phyloP scores from a whole-genome alignment of 495 filamentous ascomycete species.

The Neurospora sp. region DNA sequence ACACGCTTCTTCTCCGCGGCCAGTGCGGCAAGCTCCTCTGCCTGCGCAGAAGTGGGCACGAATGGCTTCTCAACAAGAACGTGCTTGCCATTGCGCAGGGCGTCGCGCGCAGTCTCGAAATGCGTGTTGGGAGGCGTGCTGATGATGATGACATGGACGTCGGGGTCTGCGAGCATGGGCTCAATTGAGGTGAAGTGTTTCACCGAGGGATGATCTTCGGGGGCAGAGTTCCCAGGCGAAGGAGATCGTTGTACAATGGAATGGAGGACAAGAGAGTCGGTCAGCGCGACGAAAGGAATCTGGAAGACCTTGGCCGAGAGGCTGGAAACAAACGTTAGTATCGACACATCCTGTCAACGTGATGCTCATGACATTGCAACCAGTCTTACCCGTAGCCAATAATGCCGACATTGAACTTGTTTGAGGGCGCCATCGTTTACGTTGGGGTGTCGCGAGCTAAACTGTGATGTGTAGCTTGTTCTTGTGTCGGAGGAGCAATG shows the following conservation, averaged over 20 bases:
- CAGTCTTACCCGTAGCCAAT: slow-evolving; percentile 43
- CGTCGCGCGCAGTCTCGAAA: slow-evolving; percentile 51
- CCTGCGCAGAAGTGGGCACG: slow-evolving; percentile 61
- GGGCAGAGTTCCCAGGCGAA: slow-evolving; percentile 45
- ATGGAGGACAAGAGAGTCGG: slow-evolving; percentile 57
- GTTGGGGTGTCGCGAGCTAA: not conserved
- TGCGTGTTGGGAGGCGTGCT: slow-evolving; percentile 71
- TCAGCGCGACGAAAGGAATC: slow-evolving; percentile 69
- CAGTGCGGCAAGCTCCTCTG: slow-evolving; percentile 55
- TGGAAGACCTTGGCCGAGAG: slow-evolving; percentile 85
- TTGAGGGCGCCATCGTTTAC: slow-evolving; percentile 10
- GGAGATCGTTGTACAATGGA: slow-evolving; percentile 65
- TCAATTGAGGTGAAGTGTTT: slow-evolving; percentile 53
- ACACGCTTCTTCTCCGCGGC: slow-evolving; percentile 50
- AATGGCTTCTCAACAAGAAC: slow-evolving; percentile 90
- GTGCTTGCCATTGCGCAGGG: slow-evolving; percentile 68
- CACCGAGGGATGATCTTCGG: slow-evolving; percentile 56
- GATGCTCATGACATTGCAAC: not conserved
- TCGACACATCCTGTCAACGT: not conserved
- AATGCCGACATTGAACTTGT: slow-evolving; percentile 41
- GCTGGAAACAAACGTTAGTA: slow-evolving; percentile 28
- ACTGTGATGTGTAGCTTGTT: not conserved
- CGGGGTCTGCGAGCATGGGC: slow-evolving; percentile 54
- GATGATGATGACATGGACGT: slow-evolving; percentile 62
- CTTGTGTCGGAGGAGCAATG: not conserved